phyloP scores from a whole-genome alignment of 305 asterid species.

The Rubia balearica region DNA sequence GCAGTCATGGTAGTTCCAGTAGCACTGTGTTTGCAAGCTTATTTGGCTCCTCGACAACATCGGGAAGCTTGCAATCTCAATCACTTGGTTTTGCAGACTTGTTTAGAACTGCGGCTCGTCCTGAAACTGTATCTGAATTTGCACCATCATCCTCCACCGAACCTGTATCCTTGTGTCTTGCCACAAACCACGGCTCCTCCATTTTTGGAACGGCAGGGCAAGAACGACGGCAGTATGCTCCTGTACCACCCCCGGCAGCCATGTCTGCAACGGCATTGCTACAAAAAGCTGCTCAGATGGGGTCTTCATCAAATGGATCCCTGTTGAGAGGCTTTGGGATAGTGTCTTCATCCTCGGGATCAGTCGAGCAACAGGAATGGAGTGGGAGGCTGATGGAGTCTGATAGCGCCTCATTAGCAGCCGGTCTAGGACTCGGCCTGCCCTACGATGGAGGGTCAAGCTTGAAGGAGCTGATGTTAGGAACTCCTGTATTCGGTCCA shows the following conservation, averaged over 20 bases:
- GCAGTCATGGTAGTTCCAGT: slow-evolving; percentile 59
- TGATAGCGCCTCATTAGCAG: slow-evolving; percentile 37
- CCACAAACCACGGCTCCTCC: slow-evolving; percentile 59
- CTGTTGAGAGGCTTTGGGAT: slow-evolving; percentile 66
- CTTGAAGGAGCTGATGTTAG: slow-evolving; percentile 77
- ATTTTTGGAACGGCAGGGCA: slow-evolving; percentile 54
- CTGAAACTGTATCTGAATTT: slow-evolving; percentile 27
- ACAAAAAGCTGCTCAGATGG: slow-evolving; percentile 91
- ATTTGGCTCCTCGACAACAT: slow-evolving; percentile 61
- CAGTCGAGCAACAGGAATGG: slow-evolving; percentile 42
- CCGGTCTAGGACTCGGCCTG: slow-evolving; percentile 72
- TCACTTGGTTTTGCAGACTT: slow-evolving; percentile 40
- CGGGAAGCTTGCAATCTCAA: slow-evolving; percentile 50
- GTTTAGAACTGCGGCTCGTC: slow-evolving; percentile 34
- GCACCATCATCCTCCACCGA: slow-evolving; percentile 46
- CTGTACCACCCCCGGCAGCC: slow-evolving; percentile 50
- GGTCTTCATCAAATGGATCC: slow-evolving; percentile 59
- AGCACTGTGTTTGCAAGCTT: slow-evolving; percentile 61
- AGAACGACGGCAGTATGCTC: slow-evolving; percentile 65
- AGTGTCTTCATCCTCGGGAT: slow-evolving; percentile 45
- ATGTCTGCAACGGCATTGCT: slow-evolving; percentile 90
- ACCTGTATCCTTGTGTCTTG: slow-evolving; percentile 64
- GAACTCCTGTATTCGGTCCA: slow-evolving; percentile 74
- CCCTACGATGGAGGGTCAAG: slow-evolving; percentile 66
- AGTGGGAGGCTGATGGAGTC: slow-evolving; percentile 37